phyloP scores from a whole-genome alignment of 2,329 filamentous ascomycete genomes.

The Exophiala spinifera region DNA sequence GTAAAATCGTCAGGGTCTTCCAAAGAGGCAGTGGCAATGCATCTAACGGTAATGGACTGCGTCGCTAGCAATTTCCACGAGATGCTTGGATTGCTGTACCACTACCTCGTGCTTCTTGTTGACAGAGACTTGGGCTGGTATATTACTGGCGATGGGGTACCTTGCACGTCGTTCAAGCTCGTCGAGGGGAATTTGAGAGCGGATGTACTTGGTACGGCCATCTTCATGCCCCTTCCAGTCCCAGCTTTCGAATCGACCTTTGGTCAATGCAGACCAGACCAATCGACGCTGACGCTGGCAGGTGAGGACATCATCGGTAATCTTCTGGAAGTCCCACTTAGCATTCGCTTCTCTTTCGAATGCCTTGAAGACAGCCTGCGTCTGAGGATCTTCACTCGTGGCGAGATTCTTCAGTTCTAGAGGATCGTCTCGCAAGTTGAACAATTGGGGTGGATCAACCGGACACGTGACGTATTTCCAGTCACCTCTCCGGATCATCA shows the following conservation, averaged over 20 bases:
- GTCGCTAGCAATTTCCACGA: conserved; percentile 23
- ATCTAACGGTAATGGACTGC: conserved; percentile 21
- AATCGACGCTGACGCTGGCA: conserved; percentile 77
- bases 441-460: conserved; percentile 79
- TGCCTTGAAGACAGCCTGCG: conserved; percentile 43
- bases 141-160: conserved; percentile 51
- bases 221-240: conserved; percentile 62
- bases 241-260: conserved; percentile 77
- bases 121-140: conserved; percentile 15
- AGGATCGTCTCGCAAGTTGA: conserved; percentile 72
- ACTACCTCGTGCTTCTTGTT: conserved; percentile 18
- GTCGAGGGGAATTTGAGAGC: conserved; percentile 75
- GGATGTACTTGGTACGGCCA: conserved; percentile 67
- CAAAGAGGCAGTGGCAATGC: not conserved
- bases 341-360: conserved; percentile 71
- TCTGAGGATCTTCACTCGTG: conserved; percentile 40
- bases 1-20: not conserved
- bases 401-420: conserved; percentile 72
- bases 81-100: conserved; percentile 13
- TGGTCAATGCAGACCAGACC: conserved; percentile 74
- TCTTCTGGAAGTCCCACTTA: conserved; percentile 77
- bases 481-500: conserved; percentile 86
- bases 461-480: conserved; percentile 93
- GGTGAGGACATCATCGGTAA: conserved; percentile 69
- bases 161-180: conserved; percentile 74